Evolutionary conservation across 2,329 filamentous ascomycete species (phyloP).

Genomic region (Ophiostoma australiae): DNA sequence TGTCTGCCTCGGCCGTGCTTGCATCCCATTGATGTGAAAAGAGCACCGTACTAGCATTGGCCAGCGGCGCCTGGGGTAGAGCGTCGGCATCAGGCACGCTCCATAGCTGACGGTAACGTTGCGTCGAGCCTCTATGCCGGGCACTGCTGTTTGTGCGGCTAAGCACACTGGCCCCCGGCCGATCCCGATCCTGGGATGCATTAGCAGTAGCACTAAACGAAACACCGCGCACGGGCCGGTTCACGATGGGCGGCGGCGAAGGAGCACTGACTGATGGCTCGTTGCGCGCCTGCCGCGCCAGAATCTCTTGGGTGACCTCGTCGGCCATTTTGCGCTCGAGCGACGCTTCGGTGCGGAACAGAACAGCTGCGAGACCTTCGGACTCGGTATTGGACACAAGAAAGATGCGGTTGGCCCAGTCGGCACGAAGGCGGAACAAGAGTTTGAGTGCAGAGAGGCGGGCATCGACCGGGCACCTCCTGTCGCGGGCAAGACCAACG

Average conservation of each 20-base stretch:
- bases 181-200: constrained; percentile 13
- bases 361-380: constrained; percentile 63
- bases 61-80: constrained; percentile 46
- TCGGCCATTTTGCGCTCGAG: constrained; percentile 48
- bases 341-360: constrained; percentile 60
- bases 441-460: constrained; percentile 71
- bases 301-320: constrained; percentile 42
- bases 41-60: constrained; percentile 48
- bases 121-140: constrained; percentile 29
- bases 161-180: constrained; percentile 29
- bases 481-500: constrained; percentile 57
- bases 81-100: constrained; percentile 52
- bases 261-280: constrained; percentile 30
- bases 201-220: constrained; percentile 38
- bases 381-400: constrained; percentile 67
- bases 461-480: constrained; percentile 59
- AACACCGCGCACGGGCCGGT: constrained; percentile 38
- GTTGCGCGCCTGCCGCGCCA: constrained; percentile 37
- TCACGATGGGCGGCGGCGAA: constrained; percentile 34
- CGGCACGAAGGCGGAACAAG: constrained; percentile 76
- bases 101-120: constrained; percentile 52
- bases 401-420: constrained; percentile 72
- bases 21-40: constrained; percentile 38
- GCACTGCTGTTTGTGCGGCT: constrained; percentile 42
- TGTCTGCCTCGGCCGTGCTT: constrained; percentile 21